Evolutionary conservation across 306 rosid genomes (phyloP).

Genomic region (Astragalus glycyphyllos): DNA sequence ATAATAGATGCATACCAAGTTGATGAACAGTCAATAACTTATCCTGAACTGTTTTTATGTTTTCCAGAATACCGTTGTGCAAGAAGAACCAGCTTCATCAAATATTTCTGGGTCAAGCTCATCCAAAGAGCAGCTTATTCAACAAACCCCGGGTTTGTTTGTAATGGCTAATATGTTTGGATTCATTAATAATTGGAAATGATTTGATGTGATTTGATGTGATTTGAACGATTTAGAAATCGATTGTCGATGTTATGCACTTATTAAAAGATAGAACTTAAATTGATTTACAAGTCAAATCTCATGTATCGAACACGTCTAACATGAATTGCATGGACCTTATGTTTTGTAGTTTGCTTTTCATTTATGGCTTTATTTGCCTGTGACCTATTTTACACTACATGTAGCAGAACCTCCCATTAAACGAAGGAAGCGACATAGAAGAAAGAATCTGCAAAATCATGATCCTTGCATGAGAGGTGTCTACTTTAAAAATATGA

Average conservation of each 20-base stretch:
- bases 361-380: background rate
- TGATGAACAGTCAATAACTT: background rate
- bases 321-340: background rate
- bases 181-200: background rate
- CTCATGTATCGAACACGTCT: background rate
- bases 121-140: constrained; percentile 64
- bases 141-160: constrained; percentile 64
- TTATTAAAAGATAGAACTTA: background rate
- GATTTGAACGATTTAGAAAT: constrained; percentile 9
- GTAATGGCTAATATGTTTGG: too few relatives aligned
- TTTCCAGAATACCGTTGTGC: constrained; percentile 52
- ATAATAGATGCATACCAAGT: constrained; percentile 7
- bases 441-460: constrained; percentile 76
- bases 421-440: constrained; percentile 88
- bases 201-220: too few relatives aligned
- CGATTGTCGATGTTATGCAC: background rate
- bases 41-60: constrained; percentile 33
- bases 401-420: constrained; percentile 70
- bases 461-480: constrained; percentile 93
- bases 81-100: constrained; percentile 62
- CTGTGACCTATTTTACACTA: constrained; percentile 13
- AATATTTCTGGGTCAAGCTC: constrained; percentile 70
- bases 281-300: background rate
- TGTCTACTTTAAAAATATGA: constrained; percentile 92
- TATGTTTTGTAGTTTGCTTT: background rate